phyloP scores from a whole-genome alignment of 345 rosid genomes.

The Moricandia moricandioides region DNA sequence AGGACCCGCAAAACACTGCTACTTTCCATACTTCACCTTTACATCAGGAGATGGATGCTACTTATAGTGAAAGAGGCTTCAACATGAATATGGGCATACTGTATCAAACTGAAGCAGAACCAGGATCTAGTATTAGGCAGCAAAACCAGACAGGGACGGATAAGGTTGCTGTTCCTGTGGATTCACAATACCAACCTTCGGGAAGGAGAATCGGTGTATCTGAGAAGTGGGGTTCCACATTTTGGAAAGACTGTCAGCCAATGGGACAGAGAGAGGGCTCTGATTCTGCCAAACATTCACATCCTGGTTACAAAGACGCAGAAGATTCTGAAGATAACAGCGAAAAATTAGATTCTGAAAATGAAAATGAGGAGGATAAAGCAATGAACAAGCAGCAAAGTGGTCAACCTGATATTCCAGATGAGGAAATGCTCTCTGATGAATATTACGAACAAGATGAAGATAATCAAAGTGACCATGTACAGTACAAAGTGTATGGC shows the following conservation, averaged over 20 bases:
- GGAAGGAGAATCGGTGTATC: constrained; percentile 64
- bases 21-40: constrained; percentile 45
- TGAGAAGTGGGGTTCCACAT: constrained; percentile 93
- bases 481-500: constrained; percentile 54
- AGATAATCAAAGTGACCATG: constrained; percentile 81
- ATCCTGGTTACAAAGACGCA: constrained; percentile 42
- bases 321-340: constrained; percentile 61
- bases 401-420: constrained; percentile 81
- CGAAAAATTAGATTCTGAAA: constrained; percentile 57
- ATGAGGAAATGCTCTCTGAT: constrained; percentile 98
- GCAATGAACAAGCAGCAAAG: constrained; percentile 52
- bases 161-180: constrained; percentile 28
- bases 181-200: constrained; percentile 3
- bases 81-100: constrained; percentile 71
- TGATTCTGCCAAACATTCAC: constrained; percentile 74
- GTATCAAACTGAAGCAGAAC: constrained; percentile 74
- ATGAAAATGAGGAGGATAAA: constrained; percentile 58
- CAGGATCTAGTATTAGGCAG: constrained; percentile 48
- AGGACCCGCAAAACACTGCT: constrained; percentile 44
- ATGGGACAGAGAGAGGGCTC: constrained; percentile 55
- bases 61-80: constrained; percentile 61
- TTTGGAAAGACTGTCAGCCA: constrained; percentile 99
- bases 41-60: constrained; percentile 49
- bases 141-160: constrained; percentile 42
- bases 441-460: constrained; percentile 99